Conservation (phyloP, 2,329 filamentous ascomycete genomes). For the Colletotrichum spinosum region DNA sequence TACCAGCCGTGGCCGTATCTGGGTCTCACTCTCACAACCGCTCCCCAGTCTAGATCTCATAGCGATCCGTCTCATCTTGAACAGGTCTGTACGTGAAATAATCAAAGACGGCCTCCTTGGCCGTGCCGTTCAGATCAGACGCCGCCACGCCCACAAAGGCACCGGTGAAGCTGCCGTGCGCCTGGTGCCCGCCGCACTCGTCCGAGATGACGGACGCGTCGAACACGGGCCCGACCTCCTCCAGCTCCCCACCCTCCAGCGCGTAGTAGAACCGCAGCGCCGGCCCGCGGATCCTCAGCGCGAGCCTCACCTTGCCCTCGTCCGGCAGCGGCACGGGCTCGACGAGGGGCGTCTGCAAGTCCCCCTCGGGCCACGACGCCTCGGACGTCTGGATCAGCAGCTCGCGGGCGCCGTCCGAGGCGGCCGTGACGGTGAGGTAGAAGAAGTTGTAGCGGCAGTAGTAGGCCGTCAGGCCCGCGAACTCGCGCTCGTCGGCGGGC, state of each 20-base stretch:
- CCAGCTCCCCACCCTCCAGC: conserved; percentile 56
- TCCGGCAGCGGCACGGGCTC: conserved; percentile 62
- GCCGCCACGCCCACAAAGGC: conserved; percentile 69
- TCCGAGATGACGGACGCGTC: conserved; percentile 71
- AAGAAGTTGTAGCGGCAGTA: conserved; percentile 75
- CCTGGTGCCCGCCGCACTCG: conserved; percentile 71
- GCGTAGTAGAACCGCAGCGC: conserved; percentile 69
- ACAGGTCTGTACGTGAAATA: conserved; percentile 64
- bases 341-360: conserved; percentile 56
- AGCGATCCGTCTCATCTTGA: conserved; percentile 59
- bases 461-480: conserved; percentile 70
- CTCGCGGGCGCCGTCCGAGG: conserved; percentile 67
- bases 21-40: background rate
- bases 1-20: background rate
- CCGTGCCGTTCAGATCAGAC: conserved; percentile 66
- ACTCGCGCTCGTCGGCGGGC: conserved; percentile 69
- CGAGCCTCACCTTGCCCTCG: conserved; percentile 65
- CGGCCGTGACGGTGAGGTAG: conserved; percentile 69
- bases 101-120: conserved; percentile 59
- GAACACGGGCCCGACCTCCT: conserved; percentile 64
- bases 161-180: conserved; percentile 73
- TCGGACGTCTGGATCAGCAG: conserved; percentile 68
- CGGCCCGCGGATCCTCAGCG: conserved; percentile 61
- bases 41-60: conserved; percentile 47
- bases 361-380: conserved; percentile 64